A percentile compares a stretch with the other conserved stretches of the same genome.
Evolutionary conservation across 176 grass and related monocot species (phyloP).

Genomic region (Musa acuminata): DNA sequence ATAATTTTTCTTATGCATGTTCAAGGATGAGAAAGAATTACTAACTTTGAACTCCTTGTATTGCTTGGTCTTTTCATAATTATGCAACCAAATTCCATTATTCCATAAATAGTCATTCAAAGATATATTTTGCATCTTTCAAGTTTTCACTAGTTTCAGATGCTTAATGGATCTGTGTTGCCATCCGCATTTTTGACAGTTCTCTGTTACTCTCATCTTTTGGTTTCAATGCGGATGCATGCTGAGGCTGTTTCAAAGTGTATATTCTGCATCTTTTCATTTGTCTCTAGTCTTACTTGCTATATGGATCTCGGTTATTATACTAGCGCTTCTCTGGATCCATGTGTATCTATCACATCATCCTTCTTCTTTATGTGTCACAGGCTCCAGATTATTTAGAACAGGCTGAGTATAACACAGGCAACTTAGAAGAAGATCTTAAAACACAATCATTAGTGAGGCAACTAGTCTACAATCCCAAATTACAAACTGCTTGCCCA

Average conservation of each 20-base stretch:
- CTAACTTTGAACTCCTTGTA: too few species aligned
- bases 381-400: conserved; percentile 93
- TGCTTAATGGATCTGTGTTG: neutral
- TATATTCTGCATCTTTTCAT: too few species aligned
- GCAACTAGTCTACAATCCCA: conserved; percentile 62
- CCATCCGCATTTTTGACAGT: neutral
- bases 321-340: too few species aligned
- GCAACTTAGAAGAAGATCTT: conserved; percentile 66
- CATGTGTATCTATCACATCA: neutral
- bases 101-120: too few species aligned
- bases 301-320: too few species aligned
- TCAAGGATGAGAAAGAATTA: too few species aligned
- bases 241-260: neutral
- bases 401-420: conserved; percentile 92
- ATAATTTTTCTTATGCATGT: too few species aligned
- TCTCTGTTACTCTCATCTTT: neutral
- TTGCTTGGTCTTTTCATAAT: too few species aligned
- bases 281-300: too few species aligned
- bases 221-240: neutral
- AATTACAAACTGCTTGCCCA: conserved; percentile 81
- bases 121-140: too few species aligned
- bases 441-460: conserved; percentile 77
- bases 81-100: too few species aligned
- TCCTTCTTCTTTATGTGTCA: neutral
- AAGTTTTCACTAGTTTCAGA: too few species aligned